Evolutionary conservation across 768 basidiomycete species (phyloP).

Genomic region (Calocera cornea): DNA sequence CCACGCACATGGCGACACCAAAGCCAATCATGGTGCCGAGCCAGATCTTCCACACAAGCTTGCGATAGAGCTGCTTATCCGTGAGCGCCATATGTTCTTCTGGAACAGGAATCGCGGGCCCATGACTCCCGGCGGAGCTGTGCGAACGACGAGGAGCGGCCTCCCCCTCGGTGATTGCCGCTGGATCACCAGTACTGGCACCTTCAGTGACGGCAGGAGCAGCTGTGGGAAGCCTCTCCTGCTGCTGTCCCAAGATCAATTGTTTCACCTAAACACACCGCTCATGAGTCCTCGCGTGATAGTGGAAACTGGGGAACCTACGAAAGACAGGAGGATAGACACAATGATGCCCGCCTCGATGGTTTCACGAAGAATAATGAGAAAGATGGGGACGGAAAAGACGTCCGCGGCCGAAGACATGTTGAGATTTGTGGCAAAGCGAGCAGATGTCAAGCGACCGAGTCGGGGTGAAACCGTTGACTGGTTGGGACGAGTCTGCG

Average conservation of each 20-base stretch:
- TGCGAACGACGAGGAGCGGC: background rate
- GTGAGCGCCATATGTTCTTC: background rate
- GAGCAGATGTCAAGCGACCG: background rate
- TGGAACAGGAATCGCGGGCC: background rate
- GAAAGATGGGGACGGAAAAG: background rate
- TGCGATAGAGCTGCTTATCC: background rate
- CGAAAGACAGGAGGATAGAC: background rate
- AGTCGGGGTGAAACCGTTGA: too few relatives aligned
- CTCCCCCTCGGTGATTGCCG: background rate
- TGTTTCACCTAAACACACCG: background rate
- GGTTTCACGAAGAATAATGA: background rate
- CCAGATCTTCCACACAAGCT: constrained; percentile 42
- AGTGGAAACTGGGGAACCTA: background rate
- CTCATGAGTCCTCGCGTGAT: background rate
- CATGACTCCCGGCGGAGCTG: background rate
- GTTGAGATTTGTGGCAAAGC: background rate
- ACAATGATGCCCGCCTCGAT: constrained; percentile 3
- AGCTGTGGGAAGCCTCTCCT: background rate
- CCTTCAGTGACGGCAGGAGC: background rate
- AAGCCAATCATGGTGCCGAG: constrained; percentile 61
- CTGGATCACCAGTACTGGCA: background rate
- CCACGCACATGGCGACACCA: constrained; percentile 66
- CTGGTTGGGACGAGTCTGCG: too few relatives aligned
- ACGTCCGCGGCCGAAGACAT: background rate
- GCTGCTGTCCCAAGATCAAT: background rate